Conservation (phyloP, 345 rosid species). For the Aquilaria malaccensis region DNA sequence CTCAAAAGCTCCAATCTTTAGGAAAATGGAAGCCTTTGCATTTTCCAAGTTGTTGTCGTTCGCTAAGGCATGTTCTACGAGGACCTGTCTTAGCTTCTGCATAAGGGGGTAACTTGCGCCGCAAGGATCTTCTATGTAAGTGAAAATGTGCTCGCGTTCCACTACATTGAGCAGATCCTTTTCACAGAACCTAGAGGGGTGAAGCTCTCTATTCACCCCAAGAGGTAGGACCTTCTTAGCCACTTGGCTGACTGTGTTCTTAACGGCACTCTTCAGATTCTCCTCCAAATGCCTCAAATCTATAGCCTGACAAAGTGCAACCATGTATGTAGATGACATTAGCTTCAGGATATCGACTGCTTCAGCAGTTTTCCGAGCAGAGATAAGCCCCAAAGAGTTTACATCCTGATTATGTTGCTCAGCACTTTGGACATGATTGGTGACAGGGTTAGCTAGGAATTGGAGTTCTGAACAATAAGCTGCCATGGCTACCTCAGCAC, state of each 20-base stretch:
- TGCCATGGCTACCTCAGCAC: slow-evolving; percentile 76
- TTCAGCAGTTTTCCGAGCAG: slow-evolving; percentile 52
- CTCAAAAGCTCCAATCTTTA: slow-evolving; percentile 56
- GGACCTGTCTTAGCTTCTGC: slow-evolving; percentile 69
- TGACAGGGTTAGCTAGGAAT: slow-evolving; percentile 43
- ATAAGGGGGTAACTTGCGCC: slow-evolving; percentile 57
- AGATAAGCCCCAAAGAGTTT: slow-evolving; percentile 51
- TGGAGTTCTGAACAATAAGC: slow-evolving; percentile 52
- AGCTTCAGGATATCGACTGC: slow-evolving; percentile 45
- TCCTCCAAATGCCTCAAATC: slow-evolving; percentile 63
- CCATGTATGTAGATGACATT: slow-evolving; percentile 51
- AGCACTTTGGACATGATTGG: slow-evolving; percentile 48
- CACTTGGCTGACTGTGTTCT: slow-evolving; percentile 41
- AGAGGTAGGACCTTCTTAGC: slow-evolving; percentile 41
- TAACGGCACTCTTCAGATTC: slow-evolving; percentile 37
- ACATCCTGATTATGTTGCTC: slow-evolving; percentile 60
- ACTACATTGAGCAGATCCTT: slow-evolving; percentile 57
- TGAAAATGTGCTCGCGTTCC: slow-evolving; percentile 54
- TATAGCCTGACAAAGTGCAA: slow-evolving; percentile 53
- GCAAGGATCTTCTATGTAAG: slow-evolving; percentile 72
- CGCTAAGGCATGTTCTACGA: slow-evolving; percentile 57
- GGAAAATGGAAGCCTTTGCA: slow-evolving; percentile 46
- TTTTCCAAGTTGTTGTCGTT: slow-evolving; percentile 50
- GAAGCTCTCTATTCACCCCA: slow-evolving; percentile 55
- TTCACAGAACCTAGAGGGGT: slow-evolving; percentile 69